Evolutionary conservation across 768 basidiomycete genomes (phyloP), one percentile per base, ranked within the genome.

Genomic region (Glaciozyma martinii): DNA sequence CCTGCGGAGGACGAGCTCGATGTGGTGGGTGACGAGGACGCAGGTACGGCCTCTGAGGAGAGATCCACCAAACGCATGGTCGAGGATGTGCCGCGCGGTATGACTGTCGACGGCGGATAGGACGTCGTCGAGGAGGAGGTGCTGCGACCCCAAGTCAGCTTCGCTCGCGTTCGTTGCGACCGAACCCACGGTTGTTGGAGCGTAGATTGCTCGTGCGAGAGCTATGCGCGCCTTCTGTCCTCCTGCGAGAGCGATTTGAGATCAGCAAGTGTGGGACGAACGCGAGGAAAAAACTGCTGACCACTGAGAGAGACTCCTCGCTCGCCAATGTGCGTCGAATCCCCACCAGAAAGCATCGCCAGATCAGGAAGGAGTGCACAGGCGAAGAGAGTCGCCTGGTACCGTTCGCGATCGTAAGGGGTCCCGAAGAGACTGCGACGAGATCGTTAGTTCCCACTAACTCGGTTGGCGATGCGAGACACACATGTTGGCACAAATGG

Each of bases 1-100:
- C 32, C 83, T 86, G 1, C 88, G 82, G 4, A 83, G 81, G 72
- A 90, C 90, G 3, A 98, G 80, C 71, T 91, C 87, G 25, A 93
- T 87, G 72, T 95, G 91, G 72, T 99, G 95, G 6, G 93, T 94
- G 56, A 93, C 90, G 25, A 98, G 80, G 40, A 97, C 80, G 55
- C 91, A 77, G 0, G 92, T 94, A 55, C 92, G 81, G 7, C 83
- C 86, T 27, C 77, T 76, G 71, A 91, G 79, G 42, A 98, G 79
- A 49, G 88, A 85, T 3, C 91, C 90, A 64, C 81, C 79, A 33
- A 98, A 79, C 67, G 89, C 57, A 6, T 68, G 19, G 12, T 59
- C 4, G 54, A 68, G 25, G 37, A 74, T 59, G 70, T 86, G 85
- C 52, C 82, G 81, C 10, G 87, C 86, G 0, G 86, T 88, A 66